A percentile compares a stretch with the other conserved stretches of the same genome.
Evolutionary conservation across 2,329 filamentous ascomycete genomes (phyloP).

Genomic region (Emmonsiellopsis sp.): DNA sequence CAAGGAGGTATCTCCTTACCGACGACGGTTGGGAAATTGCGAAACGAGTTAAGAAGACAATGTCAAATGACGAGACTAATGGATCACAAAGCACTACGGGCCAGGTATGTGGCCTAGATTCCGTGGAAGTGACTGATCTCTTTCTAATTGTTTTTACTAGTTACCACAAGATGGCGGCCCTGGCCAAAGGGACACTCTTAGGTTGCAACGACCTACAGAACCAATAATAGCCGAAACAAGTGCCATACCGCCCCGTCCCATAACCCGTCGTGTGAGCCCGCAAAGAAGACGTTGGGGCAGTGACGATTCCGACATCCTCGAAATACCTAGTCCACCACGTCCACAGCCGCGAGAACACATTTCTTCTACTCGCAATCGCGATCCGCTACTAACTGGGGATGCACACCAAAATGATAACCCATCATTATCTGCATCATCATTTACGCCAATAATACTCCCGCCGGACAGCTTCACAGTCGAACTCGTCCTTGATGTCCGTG

Average conservation of each 20-base stretch:
- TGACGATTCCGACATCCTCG: neutral
- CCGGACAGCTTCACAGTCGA: constrained; percentile 62
- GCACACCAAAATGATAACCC: neutral
- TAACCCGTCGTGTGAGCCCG: neutral
- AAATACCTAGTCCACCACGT: neutral
- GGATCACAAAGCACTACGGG: neutral
- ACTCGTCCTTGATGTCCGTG: constrained; percentile 64
- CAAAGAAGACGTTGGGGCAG: neutral
- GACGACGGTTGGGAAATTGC: constrained; percentile 72
- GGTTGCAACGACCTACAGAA: neutral
- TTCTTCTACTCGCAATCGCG: neutral
- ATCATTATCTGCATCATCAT: constrained; percentile 10
- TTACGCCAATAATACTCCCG: constrained; percentile 52
- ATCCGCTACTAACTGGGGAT: neutral
- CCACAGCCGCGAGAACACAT: neutral
- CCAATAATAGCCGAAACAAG: neutral
- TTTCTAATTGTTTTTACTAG: neutral
- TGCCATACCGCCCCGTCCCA: neutral
- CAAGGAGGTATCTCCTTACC: constrained; percentile 59
- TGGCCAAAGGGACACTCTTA: neutral
- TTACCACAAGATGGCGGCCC: neutral
- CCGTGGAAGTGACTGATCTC: neutral
- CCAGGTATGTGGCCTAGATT: neutral
- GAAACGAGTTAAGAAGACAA: constrained; percentile 50
- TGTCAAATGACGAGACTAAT: constrained; percentile 12